These are phyloP conservation scores for Dipteronia dyeriana DNA, from an alignment of 345 rosid genomes.

Conservation along the genomic window DNA sequence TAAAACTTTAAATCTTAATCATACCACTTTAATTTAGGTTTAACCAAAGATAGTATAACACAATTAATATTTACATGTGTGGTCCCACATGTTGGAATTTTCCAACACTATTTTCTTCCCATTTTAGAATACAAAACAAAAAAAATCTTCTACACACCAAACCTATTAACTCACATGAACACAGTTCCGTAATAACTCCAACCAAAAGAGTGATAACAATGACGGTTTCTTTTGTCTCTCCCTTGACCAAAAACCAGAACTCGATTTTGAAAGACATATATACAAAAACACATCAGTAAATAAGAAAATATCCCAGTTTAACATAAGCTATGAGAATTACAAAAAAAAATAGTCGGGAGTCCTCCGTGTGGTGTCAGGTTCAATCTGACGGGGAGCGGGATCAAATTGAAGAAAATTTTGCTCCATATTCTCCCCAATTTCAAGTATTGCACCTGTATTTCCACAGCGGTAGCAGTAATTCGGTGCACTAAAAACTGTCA, in stretches of 20 bases:
- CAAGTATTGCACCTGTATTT: slow-evolving; percentile 86
- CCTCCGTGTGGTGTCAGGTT: slow-evolving; percentile 77
- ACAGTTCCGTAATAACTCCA: slow-evolving; percentile 21
- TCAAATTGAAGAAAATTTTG: slow-evolving; percentile 85
- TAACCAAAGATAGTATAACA: too few species aligned
- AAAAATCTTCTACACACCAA: slow-evolving; percentile 22
- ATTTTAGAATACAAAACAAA: slow-evolving; percentile 31
- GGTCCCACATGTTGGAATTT: too few species aligned
- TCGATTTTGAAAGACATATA: slow-evolving; percentile 37
- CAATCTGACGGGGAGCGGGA: slow-evolving; percentile 84
- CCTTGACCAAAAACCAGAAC: slow-evolving; percentile 28
- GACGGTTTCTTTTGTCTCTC: slow-evolving; percentile 28
- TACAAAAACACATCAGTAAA: slow-evolving; percentile 42
- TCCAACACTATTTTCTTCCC: slow-evolving; percentile 32
- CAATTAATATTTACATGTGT: too few species aligned
- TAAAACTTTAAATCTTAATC: too few species aligned
- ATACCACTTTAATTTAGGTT: too few species aligned
- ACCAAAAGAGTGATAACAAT: slow-evolving; percentile 36
- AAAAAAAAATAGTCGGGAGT: slow-evolving; percentile 90
- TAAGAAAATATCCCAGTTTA: slow-evolving; percentile 17
- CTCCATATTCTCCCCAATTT: slow-evolving; percentile 82
- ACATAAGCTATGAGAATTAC: slow-evolving; percentile 36
- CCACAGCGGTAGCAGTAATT: slow-evolving; percentile 84
- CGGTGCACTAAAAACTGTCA: slow-evolving; percentile 84
- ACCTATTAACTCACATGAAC: slow-evolving; percentile 37